Conservation (phyloP, 176 grass and related monocot genomes). For the Melocanna baccifera region DNA sequence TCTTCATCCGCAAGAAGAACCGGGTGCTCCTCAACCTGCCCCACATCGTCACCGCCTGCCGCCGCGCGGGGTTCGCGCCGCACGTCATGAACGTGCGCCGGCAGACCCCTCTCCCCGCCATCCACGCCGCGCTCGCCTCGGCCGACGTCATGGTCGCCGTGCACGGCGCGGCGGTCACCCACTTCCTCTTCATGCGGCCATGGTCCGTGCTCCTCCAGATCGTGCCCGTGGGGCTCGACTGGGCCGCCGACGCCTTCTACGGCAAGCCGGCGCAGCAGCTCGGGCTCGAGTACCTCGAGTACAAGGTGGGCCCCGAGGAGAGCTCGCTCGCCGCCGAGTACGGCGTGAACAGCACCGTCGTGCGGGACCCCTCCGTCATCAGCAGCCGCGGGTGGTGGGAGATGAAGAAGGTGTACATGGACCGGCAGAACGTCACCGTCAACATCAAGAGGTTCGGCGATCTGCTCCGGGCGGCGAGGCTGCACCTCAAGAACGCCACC, state of each 20-base stretch:
- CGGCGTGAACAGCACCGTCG: conserved; percentile 61
- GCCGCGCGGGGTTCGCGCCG: conserved; percentile 71
- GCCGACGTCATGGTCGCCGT: conserved; percentile 85
- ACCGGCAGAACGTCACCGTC: conserved; percentile 86
- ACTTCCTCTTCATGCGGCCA: conserved; percentile 88
- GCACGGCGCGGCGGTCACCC: conserved; percentile 84
- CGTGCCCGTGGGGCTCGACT: conserved; percentile 87
- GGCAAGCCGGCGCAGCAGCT: conserved; percentile 80
- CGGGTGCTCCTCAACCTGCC: conserved; percentile 67
- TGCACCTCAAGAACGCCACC: conserved; percentile 43
- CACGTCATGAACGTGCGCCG: conserved; percentile 77
- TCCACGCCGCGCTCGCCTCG: conserved; percentile 61
- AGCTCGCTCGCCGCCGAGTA: conserved; percentile 78
- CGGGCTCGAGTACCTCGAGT: conserved; percentile 71
- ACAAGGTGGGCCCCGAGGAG: conserved; percentile 78
- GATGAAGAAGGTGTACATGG: conserved; percentile 99
- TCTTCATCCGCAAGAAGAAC: conserved; percentile 84
- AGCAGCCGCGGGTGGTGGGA: conserved; percentile 82
- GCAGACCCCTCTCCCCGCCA: conserved; percentile 40
- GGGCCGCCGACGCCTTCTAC: conserved; percentile 89
- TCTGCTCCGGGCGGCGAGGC: conserved; percentile 49
- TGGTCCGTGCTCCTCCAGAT: conserved; percentile 76
- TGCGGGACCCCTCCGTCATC: conserved; percentile 60
- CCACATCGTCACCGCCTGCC: conserved; percentile 65
- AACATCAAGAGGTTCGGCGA: conserved; percentile 70